These are phyloP conservation scores for Septoria petroselini DNA, from an alignment of 2,329 filamentous ascomycete species.

Conservation along the genomic window DNA sequence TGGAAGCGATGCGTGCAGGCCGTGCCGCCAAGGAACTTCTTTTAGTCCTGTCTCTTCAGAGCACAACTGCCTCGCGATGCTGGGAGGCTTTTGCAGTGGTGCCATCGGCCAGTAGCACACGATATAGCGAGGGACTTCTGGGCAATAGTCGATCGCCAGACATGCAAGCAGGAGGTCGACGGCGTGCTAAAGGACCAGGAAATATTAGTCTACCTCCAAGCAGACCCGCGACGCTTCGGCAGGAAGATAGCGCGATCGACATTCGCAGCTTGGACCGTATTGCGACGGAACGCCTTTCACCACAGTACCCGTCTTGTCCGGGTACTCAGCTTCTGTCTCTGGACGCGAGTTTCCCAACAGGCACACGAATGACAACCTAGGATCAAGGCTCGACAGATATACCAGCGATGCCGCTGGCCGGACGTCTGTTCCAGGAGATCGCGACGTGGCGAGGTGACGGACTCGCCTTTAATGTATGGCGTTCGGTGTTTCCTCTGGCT, in stretches of 20 bases:
- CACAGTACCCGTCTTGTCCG: too few species aligned
- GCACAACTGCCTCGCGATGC: slow-evolving; percentile 17
- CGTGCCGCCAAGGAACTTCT: slow-evolving; percentile 20
- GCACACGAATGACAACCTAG: too few species aligned
- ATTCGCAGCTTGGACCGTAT: too few species aligned
- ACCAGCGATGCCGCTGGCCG: too few species aligned
- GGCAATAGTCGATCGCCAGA: neutral
- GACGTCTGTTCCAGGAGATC: too few species aligned
- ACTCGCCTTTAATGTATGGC: too few species aligned
- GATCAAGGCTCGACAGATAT: too few species aligned
- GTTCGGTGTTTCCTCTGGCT: too few species aligned
- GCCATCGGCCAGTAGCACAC: neutral
- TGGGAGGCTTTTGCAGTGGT: slow-evolving; percentile 21
- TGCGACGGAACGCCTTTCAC: too few species aligned
- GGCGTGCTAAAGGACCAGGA: neutral
- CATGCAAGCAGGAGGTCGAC: neutral
- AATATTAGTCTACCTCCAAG: neutral
- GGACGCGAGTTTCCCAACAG: too few species aligned
- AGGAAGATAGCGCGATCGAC: slow-evolving; percentile 4
- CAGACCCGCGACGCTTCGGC: neutral
- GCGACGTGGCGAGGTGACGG: too few species aligned
- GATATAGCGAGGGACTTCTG: neutral
- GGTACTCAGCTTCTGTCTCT: too few species aligned
- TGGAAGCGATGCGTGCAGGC: slow-evolving; percentile 15
- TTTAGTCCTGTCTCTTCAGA: slow-evolving; percentile 17